Evolutionary conservation across 768 basidiomycete genomes (phyloP).

Genomic region (Serendipita indica): DNA sequence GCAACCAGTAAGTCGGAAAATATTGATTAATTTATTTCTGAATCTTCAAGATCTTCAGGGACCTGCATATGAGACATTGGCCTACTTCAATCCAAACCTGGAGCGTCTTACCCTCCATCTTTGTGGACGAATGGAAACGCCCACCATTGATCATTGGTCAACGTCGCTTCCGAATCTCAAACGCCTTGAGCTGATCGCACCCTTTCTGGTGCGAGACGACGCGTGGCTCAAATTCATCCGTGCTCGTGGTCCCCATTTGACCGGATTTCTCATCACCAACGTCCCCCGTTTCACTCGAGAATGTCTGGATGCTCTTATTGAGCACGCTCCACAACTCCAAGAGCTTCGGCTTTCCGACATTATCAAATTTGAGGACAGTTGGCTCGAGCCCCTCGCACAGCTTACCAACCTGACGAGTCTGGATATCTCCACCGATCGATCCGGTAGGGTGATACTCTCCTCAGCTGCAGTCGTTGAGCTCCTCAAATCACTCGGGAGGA

Average conservation of each 20-base stretch:
- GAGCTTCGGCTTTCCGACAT: slow-evolving; percentile 69
- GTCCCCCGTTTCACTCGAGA: slow-evolving; percentile 71
- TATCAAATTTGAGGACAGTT: slow-evolving; percentile 51
- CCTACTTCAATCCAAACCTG: slow-evolving; percentile 72
- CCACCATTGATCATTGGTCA: slow-evolving; percentile 43
- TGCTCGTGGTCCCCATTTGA: slow-evolving; percentile 40
- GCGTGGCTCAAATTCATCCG: slow-evolving; percentile 68
- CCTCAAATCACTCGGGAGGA: slow-evolving; percentile 37
- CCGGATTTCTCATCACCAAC: slow-evolving; percentile 66
- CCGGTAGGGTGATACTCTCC: slow-evolving; percentile 30
- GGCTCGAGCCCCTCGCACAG: slow-evolving; percentile 37
- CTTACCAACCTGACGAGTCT: slow-evolving; percentile 39
- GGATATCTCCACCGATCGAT: slow-evolving; percentile 41
- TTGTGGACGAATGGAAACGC: slow-evolving; percentile 68
- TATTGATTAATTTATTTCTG: neutral
- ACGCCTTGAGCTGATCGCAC: slow-evolving; percentile 69
- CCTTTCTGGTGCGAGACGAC: slow-evolving; percentile 61
- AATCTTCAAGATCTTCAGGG: slow-evolving; percentile 44
- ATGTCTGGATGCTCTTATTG: slow-evolving; percentile 45
- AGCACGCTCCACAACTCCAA: slow-evolving; percentile 35
- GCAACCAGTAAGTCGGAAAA: slow-evolving; percentile 56
- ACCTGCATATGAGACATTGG: slow-evolving; percentile 52
- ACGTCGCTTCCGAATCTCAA: slow-evolving; percentile 48
- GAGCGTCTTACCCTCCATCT: slow-evolving; percentile 64
- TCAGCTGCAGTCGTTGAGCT: slow-evolving; percentile 43